These are phyloP conservation scores for Mariannaea elegans DNA, from an alignment of 2,329 filamentous ascomycete species.

Conservation along the genomic window DNA sequence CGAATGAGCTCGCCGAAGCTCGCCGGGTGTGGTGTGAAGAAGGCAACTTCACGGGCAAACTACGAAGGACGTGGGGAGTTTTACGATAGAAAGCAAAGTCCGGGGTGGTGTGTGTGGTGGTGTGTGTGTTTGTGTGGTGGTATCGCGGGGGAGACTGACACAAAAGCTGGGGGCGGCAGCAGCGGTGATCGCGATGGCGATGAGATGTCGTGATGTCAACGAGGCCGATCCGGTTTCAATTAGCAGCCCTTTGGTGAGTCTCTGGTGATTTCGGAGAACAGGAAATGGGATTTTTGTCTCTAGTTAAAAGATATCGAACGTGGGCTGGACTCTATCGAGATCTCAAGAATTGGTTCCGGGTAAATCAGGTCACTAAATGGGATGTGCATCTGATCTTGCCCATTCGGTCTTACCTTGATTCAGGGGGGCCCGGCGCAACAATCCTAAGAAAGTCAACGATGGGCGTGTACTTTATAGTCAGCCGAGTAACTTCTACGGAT, in stretches of 20 bases:
- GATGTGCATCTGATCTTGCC: neutral
- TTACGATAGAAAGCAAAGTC: constrained; percentile 10
- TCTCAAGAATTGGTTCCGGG: neutral
- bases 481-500: no score
- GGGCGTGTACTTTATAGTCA: neutral
- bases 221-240: constrained; percentile 3
- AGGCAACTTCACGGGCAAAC: constrained; percentile 9
- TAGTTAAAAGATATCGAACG: neutral
- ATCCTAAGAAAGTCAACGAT: neutral
- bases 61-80: constrained; percentile 4
- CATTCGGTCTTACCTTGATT: neutral
- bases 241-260: neutral
- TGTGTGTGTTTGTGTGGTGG: constrained; percentile 17
- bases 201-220: constrained; percentile 19
- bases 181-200: constrained; percentile 13
- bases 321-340: neutral
- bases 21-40: constrained; percentile 36
- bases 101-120: constrained; percentile 13
- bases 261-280: neutral
- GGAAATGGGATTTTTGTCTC: neutral
- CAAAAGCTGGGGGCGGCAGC: neutral
- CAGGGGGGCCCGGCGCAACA: neutral
- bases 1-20: constrained; percentile 31
- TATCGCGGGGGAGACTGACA: constrained; percentile 16
- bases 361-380: neutral